Conservation (phyloP, 345 rosid genomes). For the Isatis tinctoria region DNA sequence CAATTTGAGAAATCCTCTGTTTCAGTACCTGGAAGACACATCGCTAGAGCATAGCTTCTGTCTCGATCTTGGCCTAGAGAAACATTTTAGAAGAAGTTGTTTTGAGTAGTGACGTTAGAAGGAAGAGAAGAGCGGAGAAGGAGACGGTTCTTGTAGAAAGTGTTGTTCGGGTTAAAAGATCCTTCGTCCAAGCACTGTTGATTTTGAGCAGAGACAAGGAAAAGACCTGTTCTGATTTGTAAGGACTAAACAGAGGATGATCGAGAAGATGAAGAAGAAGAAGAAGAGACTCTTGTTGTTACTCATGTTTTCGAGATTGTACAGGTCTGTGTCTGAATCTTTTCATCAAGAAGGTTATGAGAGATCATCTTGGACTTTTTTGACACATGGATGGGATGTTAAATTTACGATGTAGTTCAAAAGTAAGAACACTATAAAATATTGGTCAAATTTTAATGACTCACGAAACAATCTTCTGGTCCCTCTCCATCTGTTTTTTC, state of each 20-base stretch:
- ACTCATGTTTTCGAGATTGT: neutral
- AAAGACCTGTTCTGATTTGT: neutral
- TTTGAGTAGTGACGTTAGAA: conserved; percentile 16
- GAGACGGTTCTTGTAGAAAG: conserved; percentile 14
- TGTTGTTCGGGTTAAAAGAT: conserved; percentile 5
- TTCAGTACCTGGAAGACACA: conserved; percentile 12
- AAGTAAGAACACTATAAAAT: neutral
- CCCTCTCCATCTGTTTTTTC: neutral
- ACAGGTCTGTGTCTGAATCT: neutral
- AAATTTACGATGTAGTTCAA: neutral
- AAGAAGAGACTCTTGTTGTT: neutral
- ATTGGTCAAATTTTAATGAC: neutral
- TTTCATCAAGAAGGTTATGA: neutral
- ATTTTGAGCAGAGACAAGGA: neutral
- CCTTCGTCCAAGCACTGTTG: neutral
- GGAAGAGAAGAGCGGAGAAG: conserved; percentile 23
- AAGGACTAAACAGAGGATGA: neutral
- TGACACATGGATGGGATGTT: conserved; percentile 19
- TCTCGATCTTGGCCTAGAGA: conserved; percentile 14
- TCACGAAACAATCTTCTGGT: neutral
- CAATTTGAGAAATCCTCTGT: conserved; percentile 21
- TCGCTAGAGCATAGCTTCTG: conserved; percentile 19
- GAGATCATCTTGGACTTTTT: conserved; percentile 6
- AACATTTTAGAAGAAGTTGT: conserved; percentile 24
- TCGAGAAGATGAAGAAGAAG: neutral